A percentile compares a stretch with the other conserved stretches of the same genome.
phyloP scores from a whole-genome alignment of 2,329 filamentous ascomycete species.

The Cladosporium halotolerans region DNA sequence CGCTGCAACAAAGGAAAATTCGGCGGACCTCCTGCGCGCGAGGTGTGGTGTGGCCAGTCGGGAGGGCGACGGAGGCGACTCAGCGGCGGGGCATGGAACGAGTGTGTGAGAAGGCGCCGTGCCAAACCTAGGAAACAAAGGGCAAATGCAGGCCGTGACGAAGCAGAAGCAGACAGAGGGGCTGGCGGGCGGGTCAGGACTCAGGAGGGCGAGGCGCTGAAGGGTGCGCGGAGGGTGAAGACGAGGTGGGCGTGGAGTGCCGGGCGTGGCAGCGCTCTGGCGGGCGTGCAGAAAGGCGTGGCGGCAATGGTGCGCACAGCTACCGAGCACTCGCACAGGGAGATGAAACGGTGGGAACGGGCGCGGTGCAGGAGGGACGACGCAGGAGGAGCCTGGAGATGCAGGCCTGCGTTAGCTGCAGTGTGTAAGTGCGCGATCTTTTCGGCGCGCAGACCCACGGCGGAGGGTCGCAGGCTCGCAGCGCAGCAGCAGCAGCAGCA shows the following conservation, averaged over 20 bases:
- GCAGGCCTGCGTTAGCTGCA: not conserved
- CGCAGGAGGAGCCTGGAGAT: constrained; percentile 7
- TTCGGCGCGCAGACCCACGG: constrained; percentile 5
- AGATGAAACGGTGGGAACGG: not conserved
- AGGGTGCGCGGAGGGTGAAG: constrained; percentile 1
- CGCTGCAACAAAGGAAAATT: constrained; percentile 23
- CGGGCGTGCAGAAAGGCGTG: constrained; percentile 2
- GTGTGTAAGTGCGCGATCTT: not conserved
- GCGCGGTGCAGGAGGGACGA: not conserved
- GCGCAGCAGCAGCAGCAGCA: too few relatives aligned
- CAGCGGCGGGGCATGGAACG: constrained; percentile 19
- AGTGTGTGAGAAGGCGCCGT: constrained; percentile 28
- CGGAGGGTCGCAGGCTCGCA: not conserved
- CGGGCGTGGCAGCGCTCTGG: not conserved
- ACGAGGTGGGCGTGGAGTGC: not conserved
- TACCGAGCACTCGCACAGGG: not conserved
- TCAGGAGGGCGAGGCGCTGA: not conserved
- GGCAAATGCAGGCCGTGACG: constrained; percentile 22
- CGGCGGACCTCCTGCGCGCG: constrained; percentile 10
- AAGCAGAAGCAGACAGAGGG: constrained; percentile 6
- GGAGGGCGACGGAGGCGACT: not conserved
- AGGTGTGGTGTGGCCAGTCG: not conserved
- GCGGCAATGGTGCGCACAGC: constrained; percentile 9
- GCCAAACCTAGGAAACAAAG: constrained; percentile 20
- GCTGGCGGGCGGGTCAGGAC: constrained; percentile 5